Percentiles rank a stretch among this genome's conserved stretches.
Evolutionary conservation across 768 basidiomycete genomes (phyloP).

Genomic region (Boletus huronensis): DNA sequence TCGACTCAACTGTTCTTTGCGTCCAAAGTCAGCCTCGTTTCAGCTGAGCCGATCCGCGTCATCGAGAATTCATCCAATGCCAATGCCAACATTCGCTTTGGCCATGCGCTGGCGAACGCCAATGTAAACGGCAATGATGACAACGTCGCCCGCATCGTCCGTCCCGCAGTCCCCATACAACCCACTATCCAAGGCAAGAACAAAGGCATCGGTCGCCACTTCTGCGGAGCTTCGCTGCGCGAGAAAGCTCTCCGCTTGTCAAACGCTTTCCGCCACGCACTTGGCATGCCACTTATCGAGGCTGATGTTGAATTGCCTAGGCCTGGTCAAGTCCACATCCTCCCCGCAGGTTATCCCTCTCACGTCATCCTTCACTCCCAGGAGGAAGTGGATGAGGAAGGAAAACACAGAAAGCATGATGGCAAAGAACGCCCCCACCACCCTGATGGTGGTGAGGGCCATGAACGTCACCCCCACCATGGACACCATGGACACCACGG

Average conservation of each 20-base stretch:
- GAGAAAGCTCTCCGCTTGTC: slow-evolving; percentile 51
- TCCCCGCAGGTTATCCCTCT: slow-evolving; percentile 15
- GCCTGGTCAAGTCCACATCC: slow-evolving; percentile 30
- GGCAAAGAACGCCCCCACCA: neutral
- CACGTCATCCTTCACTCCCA: neutral
- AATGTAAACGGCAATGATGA: slow-evolving; percentile 29
- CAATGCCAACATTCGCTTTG: slow-evolving; percentile 37
- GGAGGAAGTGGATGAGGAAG: slow-evolving; percentile 5
- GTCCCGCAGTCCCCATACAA: slow-evolving; percentile 8
- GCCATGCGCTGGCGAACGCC: slow-evolving; percentile 34
- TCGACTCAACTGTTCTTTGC: neutral
- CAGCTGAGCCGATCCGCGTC: slow-evolving; percentile 51
- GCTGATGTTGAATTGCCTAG: neutral
- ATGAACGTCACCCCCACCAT: slow-evolving; percentile 7
- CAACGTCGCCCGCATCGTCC: slow-evolving; percentile 22
- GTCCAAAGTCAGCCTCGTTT: slow-evolving; percentile 34
- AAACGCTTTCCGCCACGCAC: slow-evolving; percentile 51
- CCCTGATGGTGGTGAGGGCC: neutral
- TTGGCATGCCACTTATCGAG: slow-evolving; percentile 53
- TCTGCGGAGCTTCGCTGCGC: slow-evolving; percentile 37
- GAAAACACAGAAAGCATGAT: slow-evolving; percentile 11
- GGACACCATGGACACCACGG: slow-evolving; percentile 15
- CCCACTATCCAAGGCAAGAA: slow-evolving; percentile 9
- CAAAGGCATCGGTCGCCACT: slow-evolving; percentile 20
- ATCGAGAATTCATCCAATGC: slow-evolving; percentile 32